A percentile compares a stretch with the other conserved stretches of the same genome.
Conservation (phyloP, 148 eudicot species). For the Fagopyrum homotropicum region DNA sequence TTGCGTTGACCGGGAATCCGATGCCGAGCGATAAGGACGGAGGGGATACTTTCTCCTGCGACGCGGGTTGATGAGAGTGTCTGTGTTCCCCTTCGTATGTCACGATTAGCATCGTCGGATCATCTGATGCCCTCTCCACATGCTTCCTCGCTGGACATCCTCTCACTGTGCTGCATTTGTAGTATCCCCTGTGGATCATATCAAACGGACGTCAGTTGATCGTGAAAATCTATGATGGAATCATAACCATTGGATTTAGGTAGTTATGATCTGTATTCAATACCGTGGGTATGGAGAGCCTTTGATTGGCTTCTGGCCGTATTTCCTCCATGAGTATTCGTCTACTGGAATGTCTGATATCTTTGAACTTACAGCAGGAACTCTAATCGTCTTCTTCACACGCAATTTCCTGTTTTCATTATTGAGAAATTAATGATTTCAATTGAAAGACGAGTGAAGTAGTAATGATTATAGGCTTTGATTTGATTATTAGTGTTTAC, state of each 20-base stretch:
- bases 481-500: background rate
- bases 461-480: background rate
- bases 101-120: conserved; percentile 61
- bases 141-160: conserved; percentile 85
- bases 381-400: conserved; percentile 38
- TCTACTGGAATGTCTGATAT: conserved; percentile 59
- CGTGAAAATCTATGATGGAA: background rate
- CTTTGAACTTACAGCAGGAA: conserved; percentile 48
- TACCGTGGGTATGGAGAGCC: conserved; percentile 74
- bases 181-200: conserved; percentile 48
- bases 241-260: background rate
- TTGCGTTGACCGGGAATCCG: conserved; percentile 11
- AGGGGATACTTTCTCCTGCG: conserved; percentile 11
- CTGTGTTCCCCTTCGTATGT: conserved; percentile 77
- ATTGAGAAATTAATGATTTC: background rate
- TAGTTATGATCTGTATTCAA: background rate
- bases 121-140: conserved; percentile 57
- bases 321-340: conserved; percentile 69
- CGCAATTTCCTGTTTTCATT: conserved; percentile 37
- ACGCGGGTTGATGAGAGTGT: conserved; percentile 25
- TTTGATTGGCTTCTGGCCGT: conserved; percentile 70
- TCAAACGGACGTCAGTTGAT: background rate
- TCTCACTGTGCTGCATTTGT: conserved; percentile 57
- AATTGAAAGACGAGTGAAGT: background rate
- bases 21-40: background rate